Conservation (phyloP, 1,284 basidiomycete genomes). For the Cryptococcus amylolentus region DNA sequence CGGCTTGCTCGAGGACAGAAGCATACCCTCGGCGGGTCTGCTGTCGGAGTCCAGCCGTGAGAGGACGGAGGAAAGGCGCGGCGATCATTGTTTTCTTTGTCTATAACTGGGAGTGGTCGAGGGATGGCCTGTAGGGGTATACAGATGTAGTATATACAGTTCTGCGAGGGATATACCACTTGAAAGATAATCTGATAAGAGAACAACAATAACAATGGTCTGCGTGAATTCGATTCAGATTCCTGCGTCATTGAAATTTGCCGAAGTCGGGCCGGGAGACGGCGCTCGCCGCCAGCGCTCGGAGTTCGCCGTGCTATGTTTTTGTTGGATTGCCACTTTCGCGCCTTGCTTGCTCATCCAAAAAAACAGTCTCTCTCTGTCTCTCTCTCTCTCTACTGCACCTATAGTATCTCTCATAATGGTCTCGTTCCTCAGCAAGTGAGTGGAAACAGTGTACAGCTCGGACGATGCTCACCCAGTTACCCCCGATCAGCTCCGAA, state of each 20-base stretch:
- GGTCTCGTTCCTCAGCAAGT: slow-evolving; percentile 25
- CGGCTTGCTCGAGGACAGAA: slow-evolving; percentile 7
- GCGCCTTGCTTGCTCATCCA: slow-evolving; percentile 14
- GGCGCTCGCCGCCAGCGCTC: not conserved
- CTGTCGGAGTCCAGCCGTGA: not conserved
- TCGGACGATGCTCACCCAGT: not conserved
- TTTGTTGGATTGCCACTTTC: not conserved
- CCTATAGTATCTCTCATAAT: slow-evolving; percentile 7
- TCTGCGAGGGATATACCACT: not conserved
- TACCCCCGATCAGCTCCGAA: not conserved
- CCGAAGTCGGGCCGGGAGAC: not conserved
- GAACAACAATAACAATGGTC: not conserved
- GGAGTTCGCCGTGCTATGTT: not conserved
- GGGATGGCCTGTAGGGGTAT: not conserved
- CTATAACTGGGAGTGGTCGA: not conserved
- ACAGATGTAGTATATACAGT: not conserved
- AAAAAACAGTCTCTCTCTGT: not conserved
- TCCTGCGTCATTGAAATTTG: not conserved
- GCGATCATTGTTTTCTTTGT: not conserved
- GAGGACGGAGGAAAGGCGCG: not conserved
- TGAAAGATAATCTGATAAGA: not conserved
- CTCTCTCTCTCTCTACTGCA: not conserved
- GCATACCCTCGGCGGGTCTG: slow-evolving; percentile 8
- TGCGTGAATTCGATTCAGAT: not conserved
- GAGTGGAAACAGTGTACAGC: not conserved